Percentiles rank a stretch among this genome's conserved stretches.
Conservation (phyloP, 2,329 filamentous ascomycete species). For the Macroventuria anomochaeta region DNA sequence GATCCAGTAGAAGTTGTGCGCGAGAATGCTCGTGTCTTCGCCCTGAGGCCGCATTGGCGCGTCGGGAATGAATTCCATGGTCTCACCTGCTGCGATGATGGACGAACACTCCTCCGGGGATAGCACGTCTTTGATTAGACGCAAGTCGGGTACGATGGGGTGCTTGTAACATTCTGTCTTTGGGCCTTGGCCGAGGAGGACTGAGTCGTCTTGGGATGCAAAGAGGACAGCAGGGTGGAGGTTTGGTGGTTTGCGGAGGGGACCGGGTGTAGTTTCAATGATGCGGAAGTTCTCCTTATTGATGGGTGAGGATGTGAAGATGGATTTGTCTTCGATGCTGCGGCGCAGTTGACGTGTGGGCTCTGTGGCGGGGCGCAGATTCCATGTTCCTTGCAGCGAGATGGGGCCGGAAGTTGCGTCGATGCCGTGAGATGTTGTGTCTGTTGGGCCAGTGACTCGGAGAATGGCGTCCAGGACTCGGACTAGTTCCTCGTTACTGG, state of each 20-base stretch:
- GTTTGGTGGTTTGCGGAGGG: conserved; percentile 70
- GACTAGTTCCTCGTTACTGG: conserved; percentile 61
- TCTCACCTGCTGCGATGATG: conserved; percentile 71
- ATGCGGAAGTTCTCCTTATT: conserved; percentile 57
- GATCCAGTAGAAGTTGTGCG: conserved; percentile 78
- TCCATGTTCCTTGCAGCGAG: conserved; percentile 66
- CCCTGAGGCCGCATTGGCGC: conserved; percentile 70
- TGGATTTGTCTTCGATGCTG: conserved; percentile 64
- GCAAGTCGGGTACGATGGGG: conserved; percentile 67
- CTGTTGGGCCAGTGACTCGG: conserved; percentile 67
- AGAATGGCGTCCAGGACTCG: conserved; percentile 69
- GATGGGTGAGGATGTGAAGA: conserved; percentile 40
- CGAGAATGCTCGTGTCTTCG: conserved; percentile 67
- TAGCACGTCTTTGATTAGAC: conserved; percentile 66
- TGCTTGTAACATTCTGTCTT: conserved; percentile 64
- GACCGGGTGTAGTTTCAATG: conserved; percentile 67
- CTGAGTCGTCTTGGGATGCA: conserved; percentile 63
- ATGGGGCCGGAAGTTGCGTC: conserved; percentile 55
- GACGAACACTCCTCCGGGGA: conserved; percentile 67
- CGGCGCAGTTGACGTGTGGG: conserved; percentile 58
- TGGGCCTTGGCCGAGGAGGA: conserved; percentile 57
- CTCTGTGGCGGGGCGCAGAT: conserved; percentile 57
- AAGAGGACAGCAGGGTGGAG: conserved; percentile 71
- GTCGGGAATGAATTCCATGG: conserved; percentile 70
- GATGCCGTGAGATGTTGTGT: conserved; percentile 49